A percentile compares a stretch with the other conserved stretches of the same genome.
These are phyloP conservation scores for Leccinum solheimii DNA, from an alignment of 1,284 basidiomycete genomes.

Conservation along the genomic window DNA sequence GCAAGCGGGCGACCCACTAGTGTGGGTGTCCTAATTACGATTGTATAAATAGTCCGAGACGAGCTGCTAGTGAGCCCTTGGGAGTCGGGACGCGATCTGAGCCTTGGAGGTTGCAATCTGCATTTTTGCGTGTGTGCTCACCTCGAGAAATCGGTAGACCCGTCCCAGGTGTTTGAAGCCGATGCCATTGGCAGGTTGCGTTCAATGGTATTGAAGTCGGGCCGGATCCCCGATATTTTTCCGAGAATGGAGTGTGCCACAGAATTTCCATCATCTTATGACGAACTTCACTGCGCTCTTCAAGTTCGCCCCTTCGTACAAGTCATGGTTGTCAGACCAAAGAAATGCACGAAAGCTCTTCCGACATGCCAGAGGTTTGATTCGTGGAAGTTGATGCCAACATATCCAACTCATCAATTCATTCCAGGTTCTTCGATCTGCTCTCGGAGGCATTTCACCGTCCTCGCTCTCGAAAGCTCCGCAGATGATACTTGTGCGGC, in stretches of 20 bases:
- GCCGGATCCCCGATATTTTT: too few relatives aligned
- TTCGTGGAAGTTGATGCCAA: background rate
- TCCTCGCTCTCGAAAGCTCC: slow-evolving; percentile 82
- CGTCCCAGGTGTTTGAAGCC: too few relatives aligned
- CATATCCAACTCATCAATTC: background rate
- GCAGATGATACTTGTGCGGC: slow-evolving; percentile 91
- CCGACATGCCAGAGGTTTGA: background rate
- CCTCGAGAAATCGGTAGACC: too few relatives aligned
- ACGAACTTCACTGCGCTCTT: background rate
- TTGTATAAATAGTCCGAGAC: background rate
- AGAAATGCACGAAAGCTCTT: background rate
- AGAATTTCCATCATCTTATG: too few relatives aligned
- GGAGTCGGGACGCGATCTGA: too few relatives aligned
- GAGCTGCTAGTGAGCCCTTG: too few relatives aligned
- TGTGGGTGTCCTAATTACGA: slow-evolving; percentile 29
- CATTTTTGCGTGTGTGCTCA: too few relatives aligned
- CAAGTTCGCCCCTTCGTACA: background rate
- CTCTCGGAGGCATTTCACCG: slow-evolving; percentile 45
- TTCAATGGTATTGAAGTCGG: too few relatives aligned
- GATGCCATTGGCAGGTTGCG: too few relatives aligned
- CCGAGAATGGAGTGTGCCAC: too few relatives aligned
- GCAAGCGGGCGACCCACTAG: slow-evolving; percentile 45
- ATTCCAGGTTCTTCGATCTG: background rate
- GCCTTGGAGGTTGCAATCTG: too few relatives aligned
- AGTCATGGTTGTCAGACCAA: background rate